Base-by-base conservation (phyloP, 495 filamentous ascomycete genomes). In the Tuber calosporum region DNA sequence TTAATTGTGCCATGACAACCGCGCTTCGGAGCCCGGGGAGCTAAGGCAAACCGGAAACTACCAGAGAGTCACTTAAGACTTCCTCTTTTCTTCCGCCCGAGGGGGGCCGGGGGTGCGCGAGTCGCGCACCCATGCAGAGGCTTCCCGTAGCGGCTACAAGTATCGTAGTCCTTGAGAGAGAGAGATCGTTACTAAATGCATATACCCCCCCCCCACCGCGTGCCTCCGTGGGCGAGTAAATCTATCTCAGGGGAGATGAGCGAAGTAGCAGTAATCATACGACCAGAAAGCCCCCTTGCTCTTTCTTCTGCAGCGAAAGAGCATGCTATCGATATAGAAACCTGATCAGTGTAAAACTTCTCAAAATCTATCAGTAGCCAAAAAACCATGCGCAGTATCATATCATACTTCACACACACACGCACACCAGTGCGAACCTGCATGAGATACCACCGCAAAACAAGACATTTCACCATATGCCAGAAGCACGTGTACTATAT, bases 371-470 rank as follows among this genome's bases (percentile, higher is more conserved):
- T 30, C 26, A 17, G 26, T 62, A 30, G n/a, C 53, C 4, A 62
- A 62, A 62, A 62, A 30, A 15, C 53, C 9, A 62, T 30, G 53
- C 5, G 15, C 53, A 30, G n/a, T 17, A n/a, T n/a, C n/a, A n/a
- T n/a, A n/a, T n/a, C n/a, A n/a, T n/a, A 5, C 53, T 62, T 62
- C 30, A 9, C n/a, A 30, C n/a, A 30, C n/a, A 30, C n/a, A 62
- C 53, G 53, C 53, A 62, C 53, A 62, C 53, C n/a, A 62, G n/a
- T 62, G 53, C 53, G 53, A 62, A 30, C 53, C 53, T 30, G n/a
- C 53, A 30, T 17, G 26, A 11, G 48, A 7, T n/a, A 6, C 4
- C n/a, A 62, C 53, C 11, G 53, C 53, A 30, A n/a, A n/a, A 30
- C 8, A 13, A 30, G 9, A 62, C 17, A 40, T 62, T 30, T 15